Conservation (phyloP, 2,329 filamentous ascomycete species). For the Xylariaceae sp. region DNA sequence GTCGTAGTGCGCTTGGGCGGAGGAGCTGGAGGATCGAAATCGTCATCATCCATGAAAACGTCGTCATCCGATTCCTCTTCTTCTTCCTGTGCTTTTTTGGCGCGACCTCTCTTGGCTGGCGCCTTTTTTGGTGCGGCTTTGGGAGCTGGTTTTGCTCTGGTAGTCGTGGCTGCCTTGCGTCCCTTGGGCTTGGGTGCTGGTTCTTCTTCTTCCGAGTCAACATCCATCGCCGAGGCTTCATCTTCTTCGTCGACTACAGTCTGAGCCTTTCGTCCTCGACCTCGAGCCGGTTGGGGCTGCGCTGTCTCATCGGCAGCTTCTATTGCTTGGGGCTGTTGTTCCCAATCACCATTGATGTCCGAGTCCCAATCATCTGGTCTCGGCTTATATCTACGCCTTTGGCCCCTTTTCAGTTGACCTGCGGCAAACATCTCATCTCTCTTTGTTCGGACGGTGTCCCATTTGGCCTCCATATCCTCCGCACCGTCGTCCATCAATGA, state of each 20-base stretch:
- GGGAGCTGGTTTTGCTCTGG: conserved; percentile 32
- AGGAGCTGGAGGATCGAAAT: conserved; percentile 34
- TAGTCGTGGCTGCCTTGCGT: conserved; percentile 33
- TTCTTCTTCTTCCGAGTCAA: conserved; percentile 46
- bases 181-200: conserved; percentile 29
- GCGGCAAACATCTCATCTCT: conserved; percentile 68
- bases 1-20: conserved; percentile 33
- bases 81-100: conserved; percentile 34
- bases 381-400: conserved; percentile 61
- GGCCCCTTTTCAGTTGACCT: conserved; percentile 53
- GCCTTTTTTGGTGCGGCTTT: conserved; percentile 43
- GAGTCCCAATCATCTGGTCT: conserved; percentile 81
- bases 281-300: conserved; percentile 20
- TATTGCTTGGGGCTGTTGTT: conserved; percentile 67
- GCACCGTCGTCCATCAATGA: conserved; percentile 62
- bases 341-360: conserved; percentile 85
- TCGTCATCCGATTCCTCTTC: conserved; percentile 46
- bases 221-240: conserved; percentile 40
- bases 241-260: conserved; percentile 45
- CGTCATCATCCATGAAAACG: conserved; percentile 52
- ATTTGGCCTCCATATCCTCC: conserved; percentile 67
- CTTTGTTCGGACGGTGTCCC: conserved; percentile 67
- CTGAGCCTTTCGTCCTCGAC: conserved; percentile 33
- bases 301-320: conserved; percentile 31
- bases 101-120: conserved; percentile 43